Evolutionary conservation across 805 yeast species (phyloP).

Genomic region (Clavispora vitiphila): DNA sequence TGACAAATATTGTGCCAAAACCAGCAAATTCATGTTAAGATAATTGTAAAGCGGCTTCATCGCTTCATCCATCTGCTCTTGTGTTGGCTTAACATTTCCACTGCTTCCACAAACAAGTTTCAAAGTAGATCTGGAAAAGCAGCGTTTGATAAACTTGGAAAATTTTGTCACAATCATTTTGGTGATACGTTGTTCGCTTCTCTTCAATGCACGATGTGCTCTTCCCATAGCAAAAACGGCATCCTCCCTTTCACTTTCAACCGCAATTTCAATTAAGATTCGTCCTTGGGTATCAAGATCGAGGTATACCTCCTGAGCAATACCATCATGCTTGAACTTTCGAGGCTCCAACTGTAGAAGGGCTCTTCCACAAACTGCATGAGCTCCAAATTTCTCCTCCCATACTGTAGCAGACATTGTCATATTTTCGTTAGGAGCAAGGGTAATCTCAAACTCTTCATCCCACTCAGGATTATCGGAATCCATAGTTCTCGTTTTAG

Average conservation of each 20-base stretch:
- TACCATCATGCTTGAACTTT: slow-evolving; percentile 60
- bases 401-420: slow-evolving; percentile 61
- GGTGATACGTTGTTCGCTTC: slow-evolving; percentile 63
- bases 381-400: slow-evolving; percentile 56
- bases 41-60: slow-evolving; percentile 71
- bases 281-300: slow-evolving; percentile 68
- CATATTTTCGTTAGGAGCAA: slow-evolving; percentile 36
- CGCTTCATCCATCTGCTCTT: slow-evolving; percentile 54
- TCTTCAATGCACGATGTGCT: slow-evolving; percentile 58
- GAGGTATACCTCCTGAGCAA: slow-evolving; percentile 54
- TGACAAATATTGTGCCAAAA: slow-evolving; percentile 56
- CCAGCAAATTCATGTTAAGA: slow-evolving; percentile 60
- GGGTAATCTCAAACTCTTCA: slow-evolving; percentile 67
- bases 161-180: slow-evolving; percentile 71
- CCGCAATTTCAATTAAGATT: slow-evolving; percentile 58
- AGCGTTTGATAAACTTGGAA: slow-evolving; percentile 54
- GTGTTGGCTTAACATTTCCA: slow-evolving; percentile 40
- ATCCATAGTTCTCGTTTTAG: slow-evolving; percentile 61
- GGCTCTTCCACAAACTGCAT: slow-evolving; percentile 64
- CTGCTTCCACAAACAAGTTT: slow-evolving; percentile 49
- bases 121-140: slow-evolving; percentile 54
- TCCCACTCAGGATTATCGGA: slow-evolving; percentile 78
- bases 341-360: slow-evolving; percentile 56
- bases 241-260: slow-evolving; percentile 77
- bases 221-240: slow-evolving; percentile 78